Evolutionary conservation across 1,139 yeast genomes (phyloP).

Genomic region (Ogataea hybrid): DNA sequence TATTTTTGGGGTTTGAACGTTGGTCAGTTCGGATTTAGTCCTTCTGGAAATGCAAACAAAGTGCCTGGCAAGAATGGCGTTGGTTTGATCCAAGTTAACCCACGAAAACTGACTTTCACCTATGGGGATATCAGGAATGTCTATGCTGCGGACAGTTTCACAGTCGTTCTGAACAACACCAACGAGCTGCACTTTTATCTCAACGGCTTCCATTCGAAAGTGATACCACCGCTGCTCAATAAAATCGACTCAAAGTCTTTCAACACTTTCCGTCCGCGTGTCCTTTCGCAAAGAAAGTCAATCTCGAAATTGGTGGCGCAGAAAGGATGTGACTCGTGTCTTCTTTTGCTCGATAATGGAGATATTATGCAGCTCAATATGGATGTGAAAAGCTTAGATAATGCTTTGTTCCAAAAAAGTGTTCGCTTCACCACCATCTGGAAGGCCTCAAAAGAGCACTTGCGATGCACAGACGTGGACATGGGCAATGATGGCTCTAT

Average conservation of each 20-base stretch:
- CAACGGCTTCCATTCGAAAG: slow-evolving; percentile 56
- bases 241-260: slow-evolving; percentile 41
- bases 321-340: slow-evolving; percentile 35
- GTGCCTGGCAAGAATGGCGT: slow-evolving; percentile 4
- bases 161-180: slow-evolving; percentile 59
- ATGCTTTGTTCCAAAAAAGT: slow-evolving; percentile 33
- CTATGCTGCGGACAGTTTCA: slow-evolving; percentile 67
- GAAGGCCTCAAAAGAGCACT: slow-evolving; percentile 52
- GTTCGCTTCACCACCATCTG: slow-evolving; percentile 45
- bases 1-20: slow-evolving; percentile 79
- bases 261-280: slow-evolving; percentile 51
- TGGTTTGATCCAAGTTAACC: slow-evolving; percentile 33
- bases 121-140: slow-evolving; percentile 54
- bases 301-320: slow-evolving; percentile 34
- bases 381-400: slow-evolving; percentile 28
- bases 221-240: slow-evolving; percentile 37
- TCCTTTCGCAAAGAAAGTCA: slow-evolving; percentile 39
- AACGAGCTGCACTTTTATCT: slow-evolving; percentile 64
- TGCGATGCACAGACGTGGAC: slow-evolving; percentile 60
- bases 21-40: slow-evolving; percentile 77
- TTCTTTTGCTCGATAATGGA: slow-evolving; percentile 52
- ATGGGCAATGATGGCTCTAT: slow-evolving; percentile 69
- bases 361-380: slow-evolving; percentile 43
- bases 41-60: slow-evolving; percentile 17
- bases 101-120: slow-evolving; percentile 45